Evolutionary conservation across 306 rosid genomes (phyloP).

Genomic region (Alnus glutinosa): DNA sequence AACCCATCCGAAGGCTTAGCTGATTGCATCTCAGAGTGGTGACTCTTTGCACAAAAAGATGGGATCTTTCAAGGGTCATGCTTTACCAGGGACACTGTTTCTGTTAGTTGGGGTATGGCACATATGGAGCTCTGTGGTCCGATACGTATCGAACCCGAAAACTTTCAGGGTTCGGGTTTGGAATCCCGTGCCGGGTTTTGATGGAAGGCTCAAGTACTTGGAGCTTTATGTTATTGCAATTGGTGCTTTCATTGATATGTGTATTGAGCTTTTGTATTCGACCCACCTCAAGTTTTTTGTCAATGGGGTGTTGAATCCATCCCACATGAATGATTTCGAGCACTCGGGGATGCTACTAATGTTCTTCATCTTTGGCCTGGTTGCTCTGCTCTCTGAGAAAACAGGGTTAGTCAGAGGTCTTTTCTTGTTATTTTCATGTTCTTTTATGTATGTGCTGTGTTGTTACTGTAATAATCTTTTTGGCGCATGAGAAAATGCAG

Average conservation of each 20-base stretch:
- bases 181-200: slow-evolving; percentile 81
- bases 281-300: slow-evolving; percentile 82
- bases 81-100: slow-evolving; percentile 88
- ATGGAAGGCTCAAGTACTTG: slow-evolving; percentile 73
- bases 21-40: slow-evolving; percentile 18
- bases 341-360: slow-evolving; percentile 96
- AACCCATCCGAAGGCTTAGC: slow-evolving; percentile 3
- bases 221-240: slow-evolving; percentile 78
- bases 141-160: slow-evolving; percentile 56
- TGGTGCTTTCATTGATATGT: slow-evolving; percentile 83
- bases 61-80: slow-evolving; percentile 99
- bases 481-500: slow-evolving; percentile 5
- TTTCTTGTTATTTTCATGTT: not conserved
- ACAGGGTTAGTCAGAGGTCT: slow-evolving; percentile 57
- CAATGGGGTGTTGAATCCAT: slow-evolving; percentile 71
- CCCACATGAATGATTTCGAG: slow-evolving; percentile 93
- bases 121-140: slow-evolving; percentile 72
- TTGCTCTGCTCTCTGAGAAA: slow-evolving; percentile 60
- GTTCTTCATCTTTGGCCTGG: slow-evolving; percentile 83
- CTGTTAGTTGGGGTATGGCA: slow-evolving; percentile 91
- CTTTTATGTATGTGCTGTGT: not conserved
- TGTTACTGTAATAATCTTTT: not conserved
- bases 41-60: slow-evolving; percentile 29
- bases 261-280: slow-evolving; percentile 89
- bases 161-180: slow-evolving; percentile 61